phyloP scores from a whole-genome alignment of 1,139 yeast species.

The Suhomyces maxii region DNA sequence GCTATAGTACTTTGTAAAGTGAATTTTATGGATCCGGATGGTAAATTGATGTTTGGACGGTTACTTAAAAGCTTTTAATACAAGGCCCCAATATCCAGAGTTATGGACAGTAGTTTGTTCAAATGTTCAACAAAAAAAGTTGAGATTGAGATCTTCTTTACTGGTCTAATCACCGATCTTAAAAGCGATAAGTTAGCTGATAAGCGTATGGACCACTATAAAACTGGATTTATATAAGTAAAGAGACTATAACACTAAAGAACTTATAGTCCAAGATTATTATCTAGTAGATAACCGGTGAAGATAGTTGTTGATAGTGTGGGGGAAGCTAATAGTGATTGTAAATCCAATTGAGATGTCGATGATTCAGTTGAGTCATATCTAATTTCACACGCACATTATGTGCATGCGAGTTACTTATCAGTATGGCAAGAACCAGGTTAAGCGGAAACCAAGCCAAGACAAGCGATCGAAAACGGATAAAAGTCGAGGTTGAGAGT shows the following conservation, averaged over 20 bases:
- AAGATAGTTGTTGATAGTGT: not conserved
- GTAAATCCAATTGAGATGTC: not conserved
- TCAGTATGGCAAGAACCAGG: not conserved
- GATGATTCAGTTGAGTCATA: constrained; percentile 10
- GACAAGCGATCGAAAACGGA: not conserved
- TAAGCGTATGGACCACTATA: not conserved
- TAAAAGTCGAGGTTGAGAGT: constrained; percentile 1
- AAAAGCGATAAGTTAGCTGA: not conserved
- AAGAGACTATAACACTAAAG: too few relatives aligned
- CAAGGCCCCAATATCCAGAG: too few relatives aligned
- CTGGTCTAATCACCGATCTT: not conserved
- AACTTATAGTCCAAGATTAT: too few relatives aligned
- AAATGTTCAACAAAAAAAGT: not conserved
- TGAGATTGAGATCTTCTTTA: too few relatives aligned
- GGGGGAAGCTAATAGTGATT: not conserved
- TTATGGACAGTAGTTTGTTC: not conserved
- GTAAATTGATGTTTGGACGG: too few relatives aligned
- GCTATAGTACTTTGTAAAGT: too few relatives aligned
- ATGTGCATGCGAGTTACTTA: constrained; percentile 7
- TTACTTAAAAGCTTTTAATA: too few relatives aligned
- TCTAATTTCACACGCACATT: constrained; percentile 1
- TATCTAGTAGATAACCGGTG: not conserved
- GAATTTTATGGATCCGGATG: too few relatives aligned
- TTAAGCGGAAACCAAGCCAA: not conserved
- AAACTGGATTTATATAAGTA: not conserved